Conservation (phyloP, 2,329 filamentous ascomycete genomes). For the Aureobasidium sp. region DNA sequence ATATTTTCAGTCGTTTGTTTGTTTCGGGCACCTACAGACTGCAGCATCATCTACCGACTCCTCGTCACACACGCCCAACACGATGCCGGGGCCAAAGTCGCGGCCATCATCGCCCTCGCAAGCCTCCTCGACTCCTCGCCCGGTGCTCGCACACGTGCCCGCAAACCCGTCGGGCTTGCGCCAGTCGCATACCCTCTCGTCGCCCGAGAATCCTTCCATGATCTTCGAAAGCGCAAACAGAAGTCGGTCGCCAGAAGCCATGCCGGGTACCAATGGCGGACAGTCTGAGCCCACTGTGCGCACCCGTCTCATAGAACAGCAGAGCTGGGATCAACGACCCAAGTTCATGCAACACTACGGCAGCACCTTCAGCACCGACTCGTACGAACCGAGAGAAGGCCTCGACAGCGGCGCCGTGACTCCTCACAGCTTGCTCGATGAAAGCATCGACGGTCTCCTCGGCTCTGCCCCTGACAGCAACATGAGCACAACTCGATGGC, state of each 20-base stretch:
- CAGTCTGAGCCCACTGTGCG: constrained; percentile 29
- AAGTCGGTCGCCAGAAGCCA: neutral
- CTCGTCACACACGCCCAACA: neutral
- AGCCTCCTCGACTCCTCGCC: constrained; percentile 8
- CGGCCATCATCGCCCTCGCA: constrained; percentile 1
- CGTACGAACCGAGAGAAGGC: constrained; percentile 26
- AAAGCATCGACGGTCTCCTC: constrained; percentile 39
- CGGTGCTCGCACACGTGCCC: constrained; percentile 14
- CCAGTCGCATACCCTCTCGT: constrained; percentile 14
- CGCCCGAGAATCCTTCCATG: constrained; percentile 13
- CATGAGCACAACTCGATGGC: constrained; percentile 63
- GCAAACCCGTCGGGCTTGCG: constrained; percentile 16
- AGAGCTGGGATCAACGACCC: constrained; percentile 27
- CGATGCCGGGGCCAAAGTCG: neutral
- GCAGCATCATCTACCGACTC: neutral
- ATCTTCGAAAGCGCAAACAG: neutral
- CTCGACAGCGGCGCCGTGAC: constrained; percentile 26
- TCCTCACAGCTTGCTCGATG: constrained; percentile 34
- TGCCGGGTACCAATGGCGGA: neutral
- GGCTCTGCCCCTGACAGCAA: constrained; percentile 35
- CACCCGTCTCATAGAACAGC: constrained; percentile 33
- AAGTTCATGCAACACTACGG: constrained; percentile 45
- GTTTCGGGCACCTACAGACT: neutral
- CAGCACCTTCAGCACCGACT: constrained; percentile 29
- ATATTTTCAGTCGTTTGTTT: neutral